Base-by-base conservation (phyloP, 2,329 filamentous ascomycete species). In the Calonectria naviculata region DNA sequence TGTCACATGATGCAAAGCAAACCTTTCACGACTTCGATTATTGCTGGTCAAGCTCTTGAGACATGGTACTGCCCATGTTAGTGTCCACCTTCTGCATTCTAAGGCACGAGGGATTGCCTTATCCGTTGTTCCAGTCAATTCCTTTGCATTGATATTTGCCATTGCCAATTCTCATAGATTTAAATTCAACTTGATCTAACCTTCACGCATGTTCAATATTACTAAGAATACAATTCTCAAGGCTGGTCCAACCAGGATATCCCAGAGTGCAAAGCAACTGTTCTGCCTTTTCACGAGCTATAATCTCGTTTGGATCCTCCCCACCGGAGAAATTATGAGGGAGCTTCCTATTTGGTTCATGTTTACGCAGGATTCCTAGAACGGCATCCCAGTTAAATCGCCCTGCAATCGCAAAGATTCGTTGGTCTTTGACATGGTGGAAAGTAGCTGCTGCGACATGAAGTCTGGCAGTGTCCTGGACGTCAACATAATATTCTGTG, bases 371-470 rank as follows among this genome's bases (percentile, higher is more conserved):
- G 3, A 77, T 76, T 0, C 44, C 74, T 15, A 82, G 38, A 1
- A 88, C 76, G 9, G 84, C 76, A 26, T 87, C 86, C 78, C 83
- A 87, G 46, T 82, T 87, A 71, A 83, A 86, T 0, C 83, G 83
- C 2, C 82, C 80, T 0, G 86, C 87, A 70, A 87, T 89, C 2
- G 82, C 89, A 73, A 90, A 89, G 17, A 92, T 76, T 2, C 89
- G 84, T 76, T 91, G 85, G 1, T 82, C 82, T 3, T 79, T 67
- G 0, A 89, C 83, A 2, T 82, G 80, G 0, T 82, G 80, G 44
- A 88, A 80, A 0, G 89, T 80, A 12, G 88, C 78, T 0, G 86
- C 89, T 10, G 86, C 85, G 8, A 90, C 80, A 65, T 90, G 88
- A 1, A 91, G 77, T 0, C 84, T 81, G 0, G 86, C 89, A 29